Evolutionary conservation across 345 rosid genomes (phyloP).

Genomic region (Gossypium turneri): DNA sequence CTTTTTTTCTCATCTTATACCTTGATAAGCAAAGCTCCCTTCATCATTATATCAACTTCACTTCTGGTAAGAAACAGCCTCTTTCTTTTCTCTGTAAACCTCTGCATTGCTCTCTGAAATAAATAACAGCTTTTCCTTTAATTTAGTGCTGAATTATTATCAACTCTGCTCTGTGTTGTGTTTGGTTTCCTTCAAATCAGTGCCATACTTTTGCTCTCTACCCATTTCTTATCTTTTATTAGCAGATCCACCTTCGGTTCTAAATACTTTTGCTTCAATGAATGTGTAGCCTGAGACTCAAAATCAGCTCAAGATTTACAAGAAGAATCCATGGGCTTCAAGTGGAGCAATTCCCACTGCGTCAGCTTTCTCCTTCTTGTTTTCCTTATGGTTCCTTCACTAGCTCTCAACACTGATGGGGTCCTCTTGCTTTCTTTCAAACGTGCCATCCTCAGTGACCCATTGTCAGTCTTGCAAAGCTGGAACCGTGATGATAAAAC

Average conservation of each 20-base stretch:
- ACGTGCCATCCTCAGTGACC: slow-evolving; percentile 60
- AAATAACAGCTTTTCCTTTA: not conserved
- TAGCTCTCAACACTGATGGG: slow-evolving; percentile 61
- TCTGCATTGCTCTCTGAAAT: not conserved
- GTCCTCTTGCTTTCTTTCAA: slow-evolving; percentile 59
- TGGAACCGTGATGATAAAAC: slow-evolving; percentile 66
- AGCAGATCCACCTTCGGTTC: too few relatives aligned
- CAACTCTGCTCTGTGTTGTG: not conserved
- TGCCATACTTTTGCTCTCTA: not conserved
- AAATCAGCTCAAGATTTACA: slow-evolving; percentile 3
- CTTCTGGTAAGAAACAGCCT: not conserved
- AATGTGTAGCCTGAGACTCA: slow-evolving; percentile 20
- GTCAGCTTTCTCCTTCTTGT: slow-evolving; percentile 12
- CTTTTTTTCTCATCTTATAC: not conserved
- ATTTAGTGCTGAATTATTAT: not conserved
- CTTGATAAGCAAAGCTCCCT: not conserved
- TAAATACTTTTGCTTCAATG: slow-evolving; percentile 16
- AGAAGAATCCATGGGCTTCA: slow-evolving; percentile 30
- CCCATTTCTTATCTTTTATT: not conserved
- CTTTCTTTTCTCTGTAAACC: not conserved
- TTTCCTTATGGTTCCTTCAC: slow-evolving; percentile 21
- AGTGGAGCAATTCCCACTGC: slow-evolving; percentile 18
- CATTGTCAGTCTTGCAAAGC: slow-evolving; percentile 42
- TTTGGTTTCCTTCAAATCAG: not conserved
- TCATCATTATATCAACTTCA: slow-evolving; percentile 16